Conservation (phyloP, 140 eudicot genomes). For the Stevia rebaudiana region DNA sequence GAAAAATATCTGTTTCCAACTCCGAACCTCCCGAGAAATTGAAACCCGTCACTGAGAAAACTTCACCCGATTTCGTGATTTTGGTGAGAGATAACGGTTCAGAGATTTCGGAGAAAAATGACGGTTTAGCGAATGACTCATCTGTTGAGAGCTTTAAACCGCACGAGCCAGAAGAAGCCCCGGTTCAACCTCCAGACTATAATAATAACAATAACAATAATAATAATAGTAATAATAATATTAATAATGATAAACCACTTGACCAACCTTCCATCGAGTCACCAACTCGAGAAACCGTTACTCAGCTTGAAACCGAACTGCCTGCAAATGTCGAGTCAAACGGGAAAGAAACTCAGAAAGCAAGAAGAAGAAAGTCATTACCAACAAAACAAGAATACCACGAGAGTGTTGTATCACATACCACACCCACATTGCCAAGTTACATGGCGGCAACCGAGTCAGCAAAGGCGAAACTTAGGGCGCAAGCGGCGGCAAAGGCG, state of each 20-base stretch:
- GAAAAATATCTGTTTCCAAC: constrained; percentile 62
- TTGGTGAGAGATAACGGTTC: background rate
- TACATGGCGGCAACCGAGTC: constrained; percentile 97
- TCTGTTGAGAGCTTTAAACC: constrained; percentile 21
- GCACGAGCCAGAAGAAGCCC: constrained; percentile 36
- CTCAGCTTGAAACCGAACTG: constrained; percentile 22
- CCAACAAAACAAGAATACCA: constrained; percentile 67
- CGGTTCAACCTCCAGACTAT: constrained; percentile 23
- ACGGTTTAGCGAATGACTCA: constrained; percentile 1
- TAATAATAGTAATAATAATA: no score
- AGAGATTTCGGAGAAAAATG: constrained; percentile 21
- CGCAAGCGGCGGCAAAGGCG: constrained; percentile 57
- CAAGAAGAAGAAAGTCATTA: constrained; percentile 69
- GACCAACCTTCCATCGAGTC: constrained; percentile 35
- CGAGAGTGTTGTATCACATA: constrained; percentile 59
- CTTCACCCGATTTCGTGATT: constrained; percentile 32
- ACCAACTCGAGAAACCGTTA: constrained; percentile 25
- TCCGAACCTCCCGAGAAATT: constrained; percentile 32
- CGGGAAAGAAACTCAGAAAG: constrained; percentile 42
- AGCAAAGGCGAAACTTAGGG: constrained; percentile 96
- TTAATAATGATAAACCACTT: constrained; percentile 48
- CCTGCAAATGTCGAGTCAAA: constrained; percentile 39
- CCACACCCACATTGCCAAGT: constrained; percentile 74
- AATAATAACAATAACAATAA: no score
- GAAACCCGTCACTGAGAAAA: constrained; percentile 52